Base-by-base conservation (phyloP, 2,329 filamentous ascomycete genomes). In the Neonectria neomacrospora region DNA sequence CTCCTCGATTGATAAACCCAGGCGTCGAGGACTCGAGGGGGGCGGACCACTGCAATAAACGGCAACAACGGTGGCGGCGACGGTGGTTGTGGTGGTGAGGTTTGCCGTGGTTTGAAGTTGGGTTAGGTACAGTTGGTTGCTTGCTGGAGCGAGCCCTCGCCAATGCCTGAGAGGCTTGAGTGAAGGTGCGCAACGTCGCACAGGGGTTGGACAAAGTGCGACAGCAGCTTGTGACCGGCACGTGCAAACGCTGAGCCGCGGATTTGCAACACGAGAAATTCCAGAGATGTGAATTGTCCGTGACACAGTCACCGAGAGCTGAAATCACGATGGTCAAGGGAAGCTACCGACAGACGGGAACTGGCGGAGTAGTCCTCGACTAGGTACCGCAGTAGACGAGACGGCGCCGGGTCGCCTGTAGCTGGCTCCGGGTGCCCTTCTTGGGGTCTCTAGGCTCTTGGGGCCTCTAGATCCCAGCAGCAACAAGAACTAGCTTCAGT, bases 341-440 rank as follows among this genome's bases (percentile, higher is more conserved):
- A 26, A 26, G 52, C 54, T 61, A 61, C 52, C 58, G 58, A 50
- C 52, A 61, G 42, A 50, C 54, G 44, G 57, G 57, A 61, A 61
- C 58, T 16, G 44, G 52, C 52, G 45, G 37, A 55, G 47, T 42
- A 10, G 32, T 44, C 34, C 32, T 50, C 12, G 37, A 50, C 47
- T 22, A 20, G 26, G 23, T 48, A 30, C 22, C n/a, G 22, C 6
- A 45, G 44, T 30, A 14, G 45, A 48, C 45, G 45, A 48, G 45
- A 28, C 45, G 45, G 28, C 16, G 26, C n/a, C 45, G 9, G 26
- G 23, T 39, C 30, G 44, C 23, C 23, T 28, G 22, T 45, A 26
- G 42, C 23, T 45, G 42, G 22, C 11, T 45, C 42, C 14, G 42
- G 23, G 44, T 47, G 23, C 26, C 22, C 50, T 56, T 32, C 30